A percentile compares a stretch with the other conserved stretches of the same genome.
Evolutionary conservation across 2,329 filamentous ascomycete species (phyloP).

Genomic region (Stachybotrys echinatus): DNA sequence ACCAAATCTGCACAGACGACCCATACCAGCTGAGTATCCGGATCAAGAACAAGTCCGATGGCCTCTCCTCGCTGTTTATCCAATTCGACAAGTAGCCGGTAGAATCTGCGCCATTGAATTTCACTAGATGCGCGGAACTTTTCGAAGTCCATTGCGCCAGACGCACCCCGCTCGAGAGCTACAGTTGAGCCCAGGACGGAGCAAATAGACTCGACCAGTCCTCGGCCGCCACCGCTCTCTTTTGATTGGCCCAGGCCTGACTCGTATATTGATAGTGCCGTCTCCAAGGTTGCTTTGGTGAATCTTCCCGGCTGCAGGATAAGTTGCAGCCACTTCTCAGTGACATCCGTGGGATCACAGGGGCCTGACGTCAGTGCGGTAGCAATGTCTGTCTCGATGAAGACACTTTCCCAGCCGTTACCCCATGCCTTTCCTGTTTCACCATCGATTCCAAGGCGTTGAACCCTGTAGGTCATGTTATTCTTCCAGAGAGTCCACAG

Average conservation of each 20-base stretch:
- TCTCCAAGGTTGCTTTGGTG: constrained; percentile 72
- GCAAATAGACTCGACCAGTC: constrained; percentile 72
- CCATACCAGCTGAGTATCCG: constrained; percentile 69
- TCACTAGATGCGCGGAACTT: constrained; percentile 70
- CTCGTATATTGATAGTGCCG: constrained; percentile 77
- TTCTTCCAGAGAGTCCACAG: constrained; percentile 83
- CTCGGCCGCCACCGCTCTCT: constrained; percentile 40
- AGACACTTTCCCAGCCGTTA: constrained; percentile 65
- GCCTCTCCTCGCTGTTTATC: constrained; percentile 83
- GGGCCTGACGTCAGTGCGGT: constrained; percentile 53
- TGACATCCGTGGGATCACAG: constrained; percentile 62
- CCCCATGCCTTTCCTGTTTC: constrained; percentile 57
- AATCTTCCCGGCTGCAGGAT: constrained; percentile 82
- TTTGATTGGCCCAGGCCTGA: constrained; percentile 43
- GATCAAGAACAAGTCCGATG: constrained; percentile 71
- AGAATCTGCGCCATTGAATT: constrained; percentile 85
- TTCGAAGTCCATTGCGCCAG: constrained; percentile 67
- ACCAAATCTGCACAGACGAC: constrained; percentile 77
- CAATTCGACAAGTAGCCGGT: constrained; percentile 76
- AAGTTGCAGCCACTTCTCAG: constrained; percentile 81
- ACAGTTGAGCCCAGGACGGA: constrained; percentile 66
- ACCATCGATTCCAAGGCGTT: constrained; percentile 68
- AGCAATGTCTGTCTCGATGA: constrained; percentile 51
- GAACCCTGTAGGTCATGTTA: constrained; percentile 71
- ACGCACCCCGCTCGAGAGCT: constrained; percentile 53